These are phyloP conservation scores for Myxozyma melibiosi DNA, from an alignment of 805 yeast genomes.

Conservation along the genomic window DNA sequence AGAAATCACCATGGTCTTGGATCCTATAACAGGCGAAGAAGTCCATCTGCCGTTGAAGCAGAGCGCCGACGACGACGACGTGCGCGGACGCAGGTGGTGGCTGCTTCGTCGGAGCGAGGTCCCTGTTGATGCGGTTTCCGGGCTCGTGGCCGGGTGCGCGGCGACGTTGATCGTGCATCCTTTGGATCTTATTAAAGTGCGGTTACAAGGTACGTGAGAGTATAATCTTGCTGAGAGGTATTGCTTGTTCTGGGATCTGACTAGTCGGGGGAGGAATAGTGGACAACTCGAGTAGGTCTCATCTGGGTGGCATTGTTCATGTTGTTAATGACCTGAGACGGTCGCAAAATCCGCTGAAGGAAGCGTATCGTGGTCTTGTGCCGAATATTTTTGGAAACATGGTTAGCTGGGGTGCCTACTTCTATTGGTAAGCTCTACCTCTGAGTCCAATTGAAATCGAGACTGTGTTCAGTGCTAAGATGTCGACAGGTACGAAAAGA, in stretches of 20 bases:
- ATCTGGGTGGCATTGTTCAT: slow-evolving; percentile 13
- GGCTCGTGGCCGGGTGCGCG: slow-evolving; percentile 75
- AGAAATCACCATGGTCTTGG: no score
- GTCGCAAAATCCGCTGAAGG: slow-evolving; percentile 35
- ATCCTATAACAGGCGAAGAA: no score
- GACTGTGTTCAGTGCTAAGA: background rate
- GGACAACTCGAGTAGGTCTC: slow-evolving; percentile 11
- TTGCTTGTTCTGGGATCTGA: background rate
- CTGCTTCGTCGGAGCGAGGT: background rate
- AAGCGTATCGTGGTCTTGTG: slow-evolving; percentile 70
- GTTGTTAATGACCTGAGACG: slow-evolving; percentile 13
- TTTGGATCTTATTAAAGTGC: slow-evolving; percentile 77
- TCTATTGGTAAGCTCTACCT: slow-evolving; percentile 63
- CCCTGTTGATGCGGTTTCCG: slow-evolving; percentile 60
- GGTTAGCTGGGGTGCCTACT: slow-evolving; percentile 86
- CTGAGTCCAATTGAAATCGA: background rate
- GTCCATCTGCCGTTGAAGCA: no score
- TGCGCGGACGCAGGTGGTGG: no score
- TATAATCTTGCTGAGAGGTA: slow-evolving; percentile 6
- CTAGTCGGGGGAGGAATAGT: no score
- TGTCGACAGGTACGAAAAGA: slow-evolving; percentile 22
- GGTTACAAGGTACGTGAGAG: slow-evolving; percentile 59
- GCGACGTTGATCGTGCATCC: slow-evolving; percentile 89
- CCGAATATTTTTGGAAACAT: slow-evolving; percentile 85
- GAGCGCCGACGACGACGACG: no score